phyloP scores from a whole-genome alignment of 176 grass and related monocot species.

The Musa troglodytarum region DNA sequence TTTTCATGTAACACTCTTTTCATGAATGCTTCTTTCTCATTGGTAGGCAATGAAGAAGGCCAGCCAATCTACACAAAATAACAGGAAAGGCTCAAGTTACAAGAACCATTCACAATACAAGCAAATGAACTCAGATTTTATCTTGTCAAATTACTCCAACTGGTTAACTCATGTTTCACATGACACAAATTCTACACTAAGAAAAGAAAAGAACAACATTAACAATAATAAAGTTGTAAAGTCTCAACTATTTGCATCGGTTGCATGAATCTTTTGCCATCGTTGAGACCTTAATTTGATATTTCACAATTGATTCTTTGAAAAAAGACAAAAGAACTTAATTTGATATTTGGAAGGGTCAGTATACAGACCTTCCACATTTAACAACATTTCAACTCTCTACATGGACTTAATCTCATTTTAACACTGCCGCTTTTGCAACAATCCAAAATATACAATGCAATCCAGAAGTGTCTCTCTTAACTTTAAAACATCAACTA shows the following conservation, averaged over 20 bases:
- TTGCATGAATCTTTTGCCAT: no score
- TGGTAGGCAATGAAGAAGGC: slow-evolving; percentile 90
- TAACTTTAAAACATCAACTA: not conserved
- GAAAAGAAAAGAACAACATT: not conserved
- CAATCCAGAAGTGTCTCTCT: not conserved
- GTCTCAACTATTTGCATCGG: no score
- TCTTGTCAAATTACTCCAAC: not conserved
- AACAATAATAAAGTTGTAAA: no score
- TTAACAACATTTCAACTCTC: no score
- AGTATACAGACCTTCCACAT: no score
- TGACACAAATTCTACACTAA: not conserved
- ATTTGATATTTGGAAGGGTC: no score
- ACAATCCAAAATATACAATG: not conserved
- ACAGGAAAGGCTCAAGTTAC: not conserved
- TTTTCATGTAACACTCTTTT: slow-evolving; percentile 79
- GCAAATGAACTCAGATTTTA: slow-evolving; percentile 4
- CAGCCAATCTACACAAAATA: slow-evolving; percentile 67
- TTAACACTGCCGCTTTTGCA: not conserved
- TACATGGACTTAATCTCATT: no score
- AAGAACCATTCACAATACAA: slow-evolving; percentile 8
- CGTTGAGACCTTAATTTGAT: no score
- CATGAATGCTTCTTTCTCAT: slow-evolving; percentile 80
- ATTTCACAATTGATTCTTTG: no score
- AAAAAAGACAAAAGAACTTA: no score
- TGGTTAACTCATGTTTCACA: not conserved